Base-by-base conservation (phyloP, 768 basidiomycete species). In the Lepiota brunneoincarnata region DNA sequence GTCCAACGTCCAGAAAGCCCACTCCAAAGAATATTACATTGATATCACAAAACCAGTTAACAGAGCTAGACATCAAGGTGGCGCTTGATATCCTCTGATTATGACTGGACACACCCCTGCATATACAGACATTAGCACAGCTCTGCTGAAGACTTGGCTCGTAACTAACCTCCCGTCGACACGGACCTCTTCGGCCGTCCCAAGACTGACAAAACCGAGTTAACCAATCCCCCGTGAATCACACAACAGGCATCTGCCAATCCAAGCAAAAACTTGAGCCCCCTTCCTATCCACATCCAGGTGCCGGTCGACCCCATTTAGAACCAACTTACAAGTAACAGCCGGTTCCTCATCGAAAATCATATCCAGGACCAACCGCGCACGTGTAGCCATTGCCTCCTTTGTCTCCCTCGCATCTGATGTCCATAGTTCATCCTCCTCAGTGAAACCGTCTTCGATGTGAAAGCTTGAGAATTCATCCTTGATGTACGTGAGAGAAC, bases 361-460 rank as follows among this genome's bases (percentile, higher is more conserved):
- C 59, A 60, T 64, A 55, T 87, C 83, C 2, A 91, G 56, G 0
- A 85, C 81, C 4, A 59, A 59, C 46, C 59, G 69, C 10, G 82
- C 84, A 1, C 89, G 77, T 17, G 42, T 60, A 9, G 73, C 70
- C 15, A 82, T 64, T 46, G 83, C 75, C 0, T 59, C 67, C 4
- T 62, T 60, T 0, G 78, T 76, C 63, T 91, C 89, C 36, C 88
- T 72, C 14, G 73, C 63, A 18, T 81, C 74, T 0, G 80, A 54
- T 1, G 68, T 60, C 87, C 87, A 91, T 0, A 84, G 64, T 15
- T 74, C 68, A 60, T 91, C 89, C 14, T 81, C 72, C 62, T 91
- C 88, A 0, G 75, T 67, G 49, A 91, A 80, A 0, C 75, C 78
- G 1, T 65, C 62, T 60, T 90, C 86, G 41, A 89, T 76, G 6